These are phyloP conservation scores for Fusarium bulbicola DNA, from an alignment of 2,329 filamentous ascomycete species.

Conservation along the genomic window DNA sequence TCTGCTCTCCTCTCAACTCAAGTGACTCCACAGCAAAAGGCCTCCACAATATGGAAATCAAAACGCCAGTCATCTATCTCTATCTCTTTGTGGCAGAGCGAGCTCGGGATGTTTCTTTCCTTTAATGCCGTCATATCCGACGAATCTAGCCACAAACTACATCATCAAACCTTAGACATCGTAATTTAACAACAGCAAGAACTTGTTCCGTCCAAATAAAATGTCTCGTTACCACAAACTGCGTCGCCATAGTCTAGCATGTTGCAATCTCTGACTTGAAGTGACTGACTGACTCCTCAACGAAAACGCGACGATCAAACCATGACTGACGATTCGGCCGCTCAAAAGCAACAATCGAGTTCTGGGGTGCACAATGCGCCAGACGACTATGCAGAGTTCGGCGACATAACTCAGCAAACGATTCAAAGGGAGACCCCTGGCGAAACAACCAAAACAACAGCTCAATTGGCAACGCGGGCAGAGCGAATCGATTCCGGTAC, in stretches of 20 bases:
- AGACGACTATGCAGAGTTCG: not conserved
- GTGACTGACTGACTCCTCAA: not conserved
- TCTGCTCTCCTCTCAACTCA: not conserved
- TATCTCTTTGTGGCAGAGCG: constrained; percentile 9
- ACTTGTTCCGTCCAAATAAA: not conserved
- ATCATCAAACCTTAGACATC: constrained; percentile 6
- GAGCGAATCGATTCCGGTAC: constrained; percentile 19
- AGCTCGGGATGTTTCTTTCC: constrained; percentile 18
- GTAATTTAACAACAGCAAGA: not conserved
- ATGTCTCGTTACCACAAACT: not conserved
- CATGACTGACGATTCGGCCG: not conserved
- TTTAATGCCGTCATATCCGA: constrained; percentile 42
- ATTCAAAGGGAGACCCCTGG: not conserved
- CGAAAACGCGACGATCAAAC: not conserved
- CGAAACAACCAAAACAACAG: not conserved
- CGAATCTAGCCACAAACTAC: constrained; percentile 10
- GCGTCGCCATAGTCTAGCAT: not conserved
- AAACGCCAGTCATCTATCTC: constrained; percentile 3
- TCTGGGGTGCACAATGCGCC: constrained; percentile 6
- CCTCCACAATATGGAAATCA: constrained; percentile 5
- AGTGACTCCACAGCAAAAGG: constrained; percentile 2
- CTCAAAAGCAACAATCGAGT: not conserved
- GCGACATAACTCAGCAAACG: not conserved
- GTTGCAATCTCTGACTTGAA: not conserved
- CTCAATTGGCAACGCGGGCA: not conserved